Evolutionary conservation across 2,329 filamentous ascomycete genomes (phyloP), one percentile per base, ranked within the genome.

Genomic region (Coccinonectria pachysandricola): DNA sequence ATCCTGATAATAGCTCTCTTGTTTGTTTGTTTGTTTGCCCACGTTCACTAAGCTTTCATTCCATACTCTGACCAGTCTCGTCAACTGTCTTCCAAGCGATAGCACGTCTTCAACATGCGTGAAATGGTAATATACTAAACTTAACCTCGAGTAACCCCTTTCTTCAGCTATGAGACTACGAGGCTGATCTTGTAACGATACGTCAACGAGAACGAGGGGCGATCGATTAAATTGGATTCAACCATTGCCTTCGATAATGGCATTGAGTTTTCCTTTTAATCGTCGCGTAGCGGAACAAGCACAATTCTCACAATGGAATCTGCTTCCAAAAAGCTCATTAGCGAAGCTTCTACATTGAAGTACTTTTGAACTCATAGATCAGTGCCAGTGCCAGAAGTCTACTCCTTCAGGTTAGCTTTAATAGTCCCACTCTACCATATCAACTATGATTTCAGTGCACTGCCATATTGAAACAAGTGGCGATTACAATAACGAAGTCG

Each of bases 371-470:
- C 12, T 7, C 23, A 39, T 15, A 45, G 23, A 18, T 35, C 35
- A 5, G 15, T 45, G 15, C 42, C 42, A 6, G 34, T 44, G 24
- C 40, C 42, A 6, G 31, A 43, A 22, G 41, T 46, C 7, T 45
- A 36, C 27, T 38, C 37, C 2, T 45, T 27, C 20, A 40, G 35
- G 42, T 40, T n/a, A 23, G 33, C 10, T 16, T 8, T n/a, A 5
- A 21, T n/a, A 23, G 10, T 8, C 3, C 21, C 18, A 8, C 16
- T 23, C n/a, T n/a, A n/a, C 15, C 10, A 8, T 27, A n/a, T 13
- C 21, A 12, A 8, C n/a, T 16, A 13, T 24, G 7, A 13, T 20
- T 8, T 19, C 19, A 18, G 23, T 15, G 11, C n/a, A 16, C 10
- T 21, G 26, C 15, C 15, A 12, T 34, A 24, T 28, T 22, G 15